Percentiles rank a stretch among this genome's conserved stretches.
These are phyloP conservation scores for Ramularia endophylla DNA, from an alignment of 2,329 filamentous ascomycete genomes.

Conservation along the genomic window DNA sequence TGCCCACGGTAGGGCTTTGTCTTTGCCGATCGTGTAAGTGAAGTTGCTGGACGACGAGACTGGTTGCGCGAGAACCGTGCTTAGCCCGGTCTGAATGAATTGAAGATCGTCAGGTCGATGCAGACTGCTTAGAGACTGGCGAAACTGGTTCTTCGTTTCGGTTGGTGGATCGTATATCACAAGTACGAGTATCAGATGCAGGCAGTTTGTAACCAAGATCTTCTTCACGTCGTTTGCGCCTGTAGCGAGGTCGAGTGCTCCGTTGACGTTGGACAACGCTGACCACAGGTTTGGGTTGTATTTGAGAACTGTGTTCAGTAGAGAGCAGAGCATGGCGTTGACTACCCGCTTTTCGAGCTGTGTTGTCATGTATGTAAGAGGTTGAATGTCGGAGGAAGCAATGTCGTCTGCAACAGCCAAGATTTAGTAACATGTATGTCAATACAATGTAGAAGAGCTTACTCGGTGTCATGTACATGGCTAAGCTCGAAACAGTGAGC, in stretches of 20 bases:
- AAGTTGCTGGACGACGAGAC: slow-evolving; percentile 66
- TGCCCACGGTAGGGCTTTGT: slow-evolving; percentile 75
- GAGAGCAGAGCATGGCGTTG: slow-evolving; percentile 80
- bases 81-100: slow-evolving; percentile 55
- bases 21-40: slow-evolving; percentile 77
- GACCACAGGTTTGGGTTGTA: slow-evolving; percentile 94
- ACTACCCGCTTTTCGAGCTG: slow-evolving; percentile 88
- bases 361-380: slow-evolving; percentile 83
- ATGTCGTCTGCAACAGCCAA: slow-evolving; percentile 48
- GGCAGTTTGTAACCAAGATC: slow-evolving; percentile 80
- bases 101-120: slow-evolving; percentile 96
- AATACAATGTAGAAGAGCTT: slow-evolving; percentile 19
- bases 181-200: slow-evolving; percentile 77
- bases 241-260: slow-evolving; percentile 77
- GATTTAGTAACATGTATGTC: background rate
- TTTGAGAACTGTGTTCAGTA: slow-evolving; percentile 91
- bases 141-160: slow-evolving; percentile 73
- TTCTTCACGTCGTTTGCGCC: slow-evolving; percentile 72
- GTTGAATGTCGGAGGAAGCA: slow-evolving; percentile 73
- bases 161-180: slow-evolving; percentile 26
- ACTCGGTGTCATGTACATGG: slow-evolving; percentile 85
- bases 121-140: slow-evolving; percentile 82
- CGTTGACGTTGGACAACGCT: slow-evolving; percentile 55
- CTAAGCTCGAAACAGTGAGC: slow-evolving; percentile 78
- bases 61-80: slow-evolving; percentile 70